Conservation (phyloP, 208 protist species). For the Porcisia hertigi region DNA sequence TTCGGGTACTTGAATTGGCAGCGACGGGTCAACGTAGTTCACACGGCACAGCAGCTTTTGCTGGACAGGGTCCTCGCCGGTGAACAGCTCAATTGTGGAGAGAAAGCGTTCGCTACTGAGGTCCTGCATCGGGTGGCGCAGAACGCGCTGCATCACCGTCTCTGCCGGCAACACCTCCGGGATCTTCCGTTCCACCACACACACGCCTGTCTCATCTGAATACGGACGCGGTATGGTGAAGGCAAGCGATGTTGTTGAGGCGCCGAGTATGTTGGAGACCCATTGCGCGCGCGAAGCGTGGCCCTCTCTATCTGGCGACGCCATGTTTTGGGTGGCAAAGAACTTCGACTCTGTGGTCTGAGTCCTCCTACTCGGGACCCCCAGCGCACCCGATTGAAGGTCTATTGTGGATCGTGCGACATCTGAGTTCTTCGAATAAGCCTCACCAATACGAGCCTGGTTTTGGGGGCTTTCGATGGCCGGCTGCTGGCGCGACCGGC, state of each 20-base stretch:
- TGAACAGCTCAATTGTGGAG: slow-evolving; percentile 70
- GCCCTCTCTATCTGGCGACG: not conserved
- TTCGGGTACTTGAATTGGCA: slow-evolving; percentile 69
- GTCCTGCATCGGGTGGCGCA: slow-evolving; percentile 76
- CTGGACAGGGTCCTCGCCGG: slow-evolving; percentile 59
- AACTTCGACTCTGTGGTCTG: not conserved
- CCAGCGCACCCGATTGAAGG: not conserved
- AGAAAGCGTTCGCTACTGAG: slow-evolving; percentile 76
- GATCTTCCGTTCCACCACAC: slow-evolving; percentile 12
- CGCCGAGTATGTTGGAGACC: slow-evolving; percentile 71
- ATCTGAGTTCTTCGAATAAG: too few relatives aligned
- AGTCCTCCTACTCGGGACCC: not conserved
- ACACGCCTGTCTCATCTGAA: slow-evolving; percentile 21
- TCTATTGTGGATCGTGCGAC: too few relatives aligned
- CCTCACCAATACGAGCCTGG: not conserved
- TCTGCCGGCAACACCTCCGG: slow-evolving; percentile 37
- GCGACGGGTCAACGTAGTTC: slow-evolving; percentile 71
- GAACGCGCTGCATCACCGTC: slow-evolving; percentile 54
- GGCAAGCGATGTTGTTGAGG: slow-evolving; percentile 8
- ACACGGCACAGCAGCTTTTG: slow-evolving; percentile 81
- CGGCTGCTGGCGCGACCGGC: not conserved
- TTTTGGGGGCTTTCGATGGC: too few relatives aligned
- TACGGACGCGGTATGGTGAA: slow-evolving; percentile 30
- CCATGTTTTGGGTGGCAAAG: not conserved
- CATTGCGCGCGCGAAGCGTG: slow-evolving; percentile 30